Evolutionary conservation across 1,284 basidiomycete species (phyloP).

Genomic region (Prillingera fragicola): DNA sequence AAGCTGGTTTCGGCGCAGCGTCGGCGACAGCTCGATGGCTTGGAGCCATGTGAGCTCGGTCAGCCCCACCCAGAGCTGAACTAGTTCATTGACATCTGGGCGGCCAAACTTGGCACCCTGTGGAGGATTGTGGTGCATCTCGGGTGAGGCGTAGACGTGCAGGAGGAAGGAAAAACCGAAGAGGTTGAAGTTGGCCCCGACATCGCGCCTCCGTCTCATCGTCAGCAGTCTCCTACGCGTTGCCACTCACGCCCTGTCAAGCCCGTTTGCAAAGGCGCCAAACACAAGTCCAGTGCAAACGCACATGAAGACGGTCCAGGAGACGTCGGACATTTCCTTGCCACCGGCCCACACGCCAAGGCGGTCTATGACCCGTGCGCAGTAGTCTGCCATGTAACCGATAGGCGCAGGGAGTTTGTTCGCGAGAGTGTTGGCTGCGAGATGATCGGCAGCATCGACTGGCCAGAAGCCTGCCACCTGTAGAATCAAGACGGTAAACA

Average conservation of each 20-base stretch:
- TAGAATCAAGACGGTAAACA: conserved; percentile 37
- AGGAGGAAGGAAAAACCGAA: conserved; percentile 43
- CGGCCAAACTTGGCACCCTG: conserved; percentile 26
- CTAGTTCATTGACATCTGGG: conserved; percentile 42
- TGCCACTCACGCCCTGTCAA: conserved; percentile 35
- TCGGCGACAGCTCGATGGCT: conserved; percentile 33
- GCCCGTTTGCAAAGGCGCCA: conserved; percentile 37
- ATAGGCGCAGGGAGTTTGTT: not conserved
- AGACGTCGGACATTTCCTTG: conserved; percentile 41
- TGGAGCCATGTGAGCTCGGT: conserved; percentile 46
- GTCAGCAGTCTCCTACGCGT: not conserved
- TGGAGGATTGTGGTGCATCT: conserved; percentile 37
- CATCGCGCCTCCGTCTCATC: conserved; percentile 29
- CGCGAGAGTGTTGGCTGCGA: no score
- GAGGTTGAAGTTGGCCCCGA: conserved; percentile 43
- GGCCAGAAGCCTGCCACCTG: conserved; percentile 42
- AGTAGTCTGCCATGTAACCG: not conserved
- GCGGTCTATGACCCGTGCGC: conserved; percentile 10
- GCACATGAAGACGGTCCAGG: conserved; percentile 44
- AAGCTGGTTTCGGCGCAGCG: conserved; percentile 31
- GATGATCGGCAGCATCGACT: not conserved
- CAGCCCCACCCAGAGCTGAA: conserved; percentile 44
- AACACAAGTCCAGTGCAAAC: conserved; percentile 40
- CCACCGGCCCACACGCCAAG: conserved; percentile 32
- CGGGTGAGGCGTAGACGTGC: conserved; percentile 45